These are phyloP conservation scores for Rhizopogon vesiculosus DNA, from an alignment of 768 basidiomycete species.

Conservation along the genomic window DNA sequence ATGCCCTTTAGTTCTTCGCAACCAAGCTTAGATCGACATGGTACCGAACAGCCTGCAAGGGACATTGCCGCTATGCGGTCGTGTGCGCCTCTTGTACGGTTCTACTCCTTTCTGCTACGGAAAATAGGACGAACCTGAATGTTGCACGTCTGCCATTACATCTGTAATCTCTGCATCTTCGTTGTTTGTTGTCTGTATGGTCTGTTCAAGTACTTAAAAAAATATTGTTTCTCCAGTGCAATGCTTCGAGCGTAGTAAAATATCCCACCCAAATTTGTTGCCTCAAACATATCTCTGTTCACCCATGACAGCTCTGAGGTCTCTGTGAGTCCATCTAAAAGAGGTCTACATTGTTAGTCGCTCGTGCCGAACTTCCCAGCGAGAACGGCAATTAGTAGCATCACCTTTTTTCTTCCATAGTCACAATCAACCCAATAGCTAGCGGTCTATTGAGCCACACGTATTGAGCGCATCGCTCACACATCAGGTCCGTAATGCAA, in stretches of 20 bases:
- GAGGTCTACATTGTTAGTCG: constrained; percentile 35
- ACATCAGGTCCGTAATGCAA: no score
- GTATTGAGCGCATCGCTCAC: no score
- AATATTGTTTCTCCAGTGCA: constrained; percentile 7
- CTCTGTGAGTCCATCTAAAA: not conserved
- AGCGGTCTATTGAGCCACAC: not conserved
- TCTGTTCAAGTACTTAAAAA: not conserved
- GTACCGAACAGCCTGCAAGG: not conserved
- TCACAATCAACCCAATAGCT: not conserved
- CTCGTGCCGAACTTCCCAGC: constrained; percentile 46
- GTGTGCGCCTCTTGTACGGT: not conserved
- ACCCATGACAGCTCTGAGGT: constrained; percentile 43
- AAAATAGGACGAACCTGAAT: not conserved
- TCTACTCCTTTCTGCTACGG: not conserved
- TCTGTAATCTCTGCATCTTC: not conserved
- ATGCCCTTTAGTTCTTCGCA: constrained; percentile 63
- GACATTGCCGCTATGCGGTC: not conserved
- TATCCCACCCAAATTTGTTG: constrained; percentile 60
- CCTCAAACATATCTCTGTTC: constrained; percentile 42
- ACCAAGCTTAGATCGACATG: constrained; percentile 50
- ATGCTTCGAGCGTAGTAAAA: constrained; percentile 41
- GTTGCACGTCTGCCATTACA: not conserved
- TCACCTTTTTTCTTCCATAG: constrained; percentile 17
- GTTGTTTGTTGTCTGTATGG: not conserved
- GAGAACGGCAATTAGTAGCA: constrained; percentile 51